Base-by-base conservation (phyloP, 208 protist species). In the Novymonas esmeraldas region DNA sequence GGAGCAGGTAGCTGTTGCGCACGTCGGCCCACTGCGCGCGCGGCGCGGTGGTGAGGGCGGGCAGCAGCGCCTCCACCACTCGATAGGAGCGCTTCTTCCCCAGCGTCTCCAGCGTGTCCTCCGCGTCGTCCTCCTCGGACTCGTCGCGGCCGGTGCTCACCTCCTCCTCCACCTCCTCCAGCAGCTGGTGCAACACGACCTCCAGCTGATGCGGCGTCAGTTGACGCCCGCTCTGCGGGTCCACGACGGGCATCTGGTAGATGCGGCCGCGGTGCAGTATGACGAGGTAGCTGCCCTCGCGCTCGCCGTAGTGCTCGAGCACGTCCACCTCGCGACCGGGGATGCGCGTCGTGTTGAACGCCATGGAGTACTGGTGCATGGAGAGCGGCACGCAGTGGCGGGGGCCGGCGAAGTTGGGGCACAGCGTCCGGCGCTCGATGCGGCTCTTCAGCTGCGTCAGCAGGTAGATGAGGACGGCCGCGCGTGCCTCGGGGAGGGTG, bases 281-380 rank as follows among this genome's bases (percentile, higher is more conserved):
- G 46, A 89, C 78, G 58, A 94, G 70, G 81, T 97, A 84, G 26
- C 45, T 39, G 31, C 64, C 76, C 57, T 93, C 91, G 14, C 65
- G 39, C 33, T 64, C 69, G 31, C 79, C 78, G 49, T 76, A 71
- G 52, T 88, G 80, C 64, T 81, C 71, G 24, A 94, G 62, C 6
- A 71, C 52, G 74, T 96, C 92, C 34, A 83, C 59, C 60, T 95
- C 89, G 24, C 81, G 79, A 5, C 92, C 90, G 14, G 95, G 95
- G 45, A 97, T 69, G 73, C 94, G 87, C 11, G 79, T 91, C 22
- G 84, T 92, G 78, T 81, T 81, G 78, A 97, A 97, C 16, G 85
- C 84, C 41, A 85, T 71, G 50, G 69, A 63, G 73, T 94, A 95
- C 71, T 97, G 92, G 26, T 79, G 38, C 92, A 97, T 97, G 64